Base-by-base conservation (phyloP, 1,284 basidiomycete genomes). In the Ceratobasidium sp. region DNA sequence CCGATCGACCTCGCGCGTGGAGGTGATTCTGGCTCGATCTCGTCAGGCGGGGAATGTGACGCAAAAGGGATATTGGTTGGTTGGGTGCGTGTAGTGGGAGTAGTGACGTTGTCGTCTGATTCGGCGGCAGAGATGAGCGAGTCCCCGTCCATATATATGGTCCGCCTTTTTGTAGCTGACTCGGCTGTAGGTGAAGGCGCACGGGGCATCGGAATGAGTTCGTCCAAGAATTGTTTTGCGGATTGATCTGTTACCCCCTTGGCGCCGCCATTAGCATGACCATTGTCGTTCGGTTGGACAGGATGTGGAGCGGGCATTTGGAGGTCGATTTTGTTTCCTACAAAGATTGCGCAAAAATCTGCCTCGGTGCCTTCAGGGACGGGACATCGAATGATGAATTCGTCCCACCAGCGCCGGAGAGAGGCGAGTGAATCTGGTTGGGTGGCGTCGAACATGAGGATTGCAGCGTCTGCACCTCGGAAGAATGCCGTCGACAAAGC, bases 391-490 rank as follows among this genome's bases (percentile, higher is more conserved):
- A 62, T 87, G 84, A 67, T 82, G 81, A 94, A 95, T 76, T 92
- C 89, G 30, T 82, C 78, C 90, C 91, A 94, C 92, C 92, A 94
- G 73, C 86, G 88, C n/a, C 77, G 81, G 55, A 94, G 82, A 0
- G 85, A 84, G 0, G 82, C 74, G 72, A 93, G 84, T 1, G 89
- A 88, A 47, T 87, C 83, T 0, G 86, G 88, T 8, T 86, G 80
- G 76, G 89, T 91, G 47, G 91, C 88, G 77, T 94, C 91, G 79
- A 91, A 95, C 83, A 93, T 87, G 73, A 95, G 84, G n/a, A 95
- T 76, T 2, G 86, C 91, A 0, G 92, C 93, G 78, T 94, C 92
- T 4, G 92, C 91, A 1, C 91, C 91, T 8, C 93, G 86, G 77
- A 93, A 94, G 82, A 94, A 94, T 0, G 93, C 91, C 0, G 87